A percentile compares a stretch with the other conserved stretches of the same genome.
Evolutionary conservation across 768 basidiomycete genomes (phyloP).

Genomic region (Coprinopsis cinerea): DNA sequence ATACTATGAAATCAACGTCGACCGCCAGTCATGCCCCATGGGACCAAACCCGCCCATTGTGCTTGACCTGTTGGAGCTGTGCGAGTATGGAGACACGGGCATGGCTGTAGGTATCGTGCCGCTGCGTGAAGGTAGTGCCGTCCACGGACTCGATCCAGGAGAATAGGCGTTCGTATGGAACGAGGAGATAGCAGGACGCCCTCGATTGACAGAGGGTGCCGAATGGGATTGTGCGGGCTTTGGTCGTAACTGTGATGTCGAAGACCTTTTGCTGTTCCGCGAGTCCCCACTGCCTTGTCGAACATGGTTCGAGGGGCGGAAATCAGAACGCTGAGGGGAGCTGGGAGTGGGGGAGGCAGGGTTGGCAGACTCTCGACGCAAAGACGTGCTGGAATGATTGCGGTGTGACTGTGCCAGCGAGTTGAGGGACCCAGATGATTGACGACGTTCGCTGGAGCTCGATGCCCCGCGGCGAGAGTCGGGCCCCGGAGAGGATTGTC

Average conservation of each 20-base stretch:
- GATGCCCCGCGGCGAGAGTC: constrained; percentile 1
- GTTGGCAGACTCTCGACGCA: constrained; percentile 15
- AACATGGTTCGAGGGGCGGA: constrained; percentile 14
- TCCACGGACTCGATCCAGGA: constrained; percentile 36
- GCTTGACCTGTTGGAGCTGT: not conserved
- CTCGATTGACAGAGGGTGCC: constrained; percentile 19
- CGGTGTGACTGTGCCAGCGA: constrained; percentile 20
- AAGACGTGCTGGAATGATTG: constrained; percentile 24
- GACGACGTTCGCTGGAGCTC: constrained; percentile 17
- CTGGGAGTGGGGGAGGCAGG: constrained; percentile 14
- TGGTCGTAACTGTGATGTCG: constrained; percentile 12
- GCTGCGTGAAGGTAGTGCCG: constrained; percentile 32
- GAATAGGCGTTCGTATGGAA: constrained; percentile 17
- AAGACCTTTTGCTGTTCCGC: constrained; percentile 18
- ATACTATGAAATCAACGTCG: constrained; percentile 11
- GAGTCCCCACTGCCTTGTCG: constrained; percentile 23
- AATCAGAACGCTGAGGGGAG: constrained; percentile 7
- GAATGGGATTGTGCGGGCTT: constrained; percentile 21
- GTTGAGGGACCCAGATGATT: constrained; percentile 27
- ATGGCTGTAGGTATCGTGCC: constrained; percentile 24
- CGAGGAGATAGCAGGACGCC: constrained; percentile 21
- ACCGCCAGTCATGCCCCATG: constrained; percentile 12
- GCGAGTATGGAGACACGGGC: constrained; percentile 16
- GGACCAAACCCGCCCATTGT: not conserved
- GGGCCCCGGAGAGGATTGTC: constrained; percentile 28